Percentiles rank a stretch among this genome's conserved stretches.
Conservation (phyloP, 768 basidiomycete genomes). For the Russula sp. region DNA sequence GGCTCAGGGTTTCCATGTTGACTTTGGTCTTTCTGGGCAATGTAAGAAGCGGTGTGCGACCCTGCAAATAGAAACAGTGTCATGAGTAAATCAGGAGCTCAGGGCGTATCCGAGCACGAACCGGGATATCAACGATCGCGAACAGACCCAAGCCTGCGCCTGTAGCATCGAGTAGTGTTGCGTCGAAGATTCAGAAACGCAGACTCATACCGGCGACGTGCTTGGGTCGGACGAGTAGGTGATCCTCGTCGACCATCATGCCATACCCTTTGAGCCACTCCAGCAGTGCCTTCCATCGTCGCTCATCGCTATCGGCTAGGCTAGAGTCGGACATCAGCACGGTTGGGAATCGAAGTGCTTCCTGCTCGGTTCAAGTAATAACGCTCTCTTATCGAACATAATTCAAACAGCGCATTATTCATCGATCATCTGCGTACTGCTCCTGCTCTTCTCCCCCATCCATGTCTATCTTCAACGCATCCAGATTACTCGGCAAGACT, state of each 20-base stretch:
- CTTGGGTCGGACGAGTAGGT: slow-evolving; percentile 46
- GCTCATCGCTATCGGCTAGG: background rate
- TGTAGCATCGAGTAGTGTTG: slow-evolving; percentile 22
- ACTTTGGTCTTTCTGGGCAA: slow-evolving; percentile 66
- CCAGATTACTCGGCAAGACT: slow-evolving; percentile 75
- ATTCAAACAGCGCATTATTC: no score
- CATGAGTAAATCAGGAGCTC: background rate
- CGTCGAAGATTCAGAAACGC: background rate
- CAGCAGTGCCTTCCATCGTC: slow-evolving; percentile 17
- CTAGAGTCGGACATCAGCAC: background rate
- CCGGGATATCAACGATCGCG: slow-evolving; percentile 37
- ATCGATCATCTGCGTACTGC: background rate
- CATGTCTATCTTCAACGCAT: slow-evolving; percentile 79
- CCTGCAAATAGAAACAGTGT: background rate
- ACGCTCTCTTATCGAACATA: no score
- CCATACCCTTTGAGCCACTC: slow-evolving; percentile 17
- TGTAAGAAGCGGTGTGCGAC: slow-evolving; percentile 42
- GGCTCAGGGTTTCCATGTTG: slow-evolving; percentile 60
- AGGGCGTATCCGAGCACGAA: slow-evolving; percentile 26
- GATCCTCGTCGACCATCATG: slow-evolving; percentile 28
- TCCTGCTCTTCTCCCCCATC: slow-evolving; percentile 12
- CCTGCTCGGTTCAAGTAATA: background rate
- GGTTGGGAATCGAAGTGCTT: background rate
- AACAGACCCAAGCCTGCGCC: slow-evolving; percentile 70
- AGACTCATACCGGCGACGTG: slow-evolving; percentile 41